These are phyloP conservation scores for Orbilia quercus DNA, from an alignment of 2,329 filamentous ascomycete genomes.

Conservation along the genomic window DNA sequence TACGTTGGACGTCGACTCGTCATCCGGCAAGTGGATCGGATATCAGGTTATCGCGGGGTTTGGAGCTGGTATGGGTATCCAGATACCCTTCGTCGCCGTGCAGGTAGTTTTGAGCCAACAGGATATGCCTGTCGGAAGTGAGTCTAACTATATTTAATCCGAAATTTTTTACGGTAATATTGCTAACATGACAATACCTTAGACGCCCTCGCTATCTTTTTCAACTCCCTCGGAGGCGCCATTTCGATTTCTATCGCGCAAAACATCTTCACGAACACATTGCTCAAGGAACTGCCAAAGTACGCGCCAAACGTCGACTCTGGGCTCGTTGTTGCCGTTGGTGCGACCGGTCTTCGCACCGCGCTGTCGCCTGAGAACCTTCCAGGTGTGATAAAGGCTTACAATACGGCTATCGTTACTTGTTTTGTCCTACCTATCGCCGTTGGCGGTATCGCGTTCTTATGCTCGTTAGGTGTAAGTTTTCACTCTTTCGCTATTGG, in stretches of 20 bases:
- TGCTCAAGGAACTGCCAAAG: constrained; percentile 68
- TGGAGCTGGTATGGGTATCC: constrained; percentile 61
- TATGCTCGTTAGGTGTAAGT: constrained; percentile 53
- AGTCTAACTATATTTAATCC: constrained; percentile 50
- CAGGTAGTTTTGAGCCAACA: constrained; percentile 60
- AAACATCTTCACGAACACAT: constrained; percentile 74
- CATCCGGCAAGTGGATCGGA: constrained; percentile 62
- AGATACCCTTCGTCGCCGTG: constrained; percentile 60
- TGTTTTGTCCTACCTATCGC: constrained; percentile 50
- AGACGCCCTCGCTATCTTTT: constrained; percentile 67
- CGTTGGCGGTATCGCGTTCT: constrained; percentile 39
- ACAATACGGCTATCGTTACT: constrained; percentile 43
- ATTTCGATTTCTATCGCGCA: constrained; percentile 74
- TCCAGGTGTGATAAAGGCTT: constrained; percentile 39
- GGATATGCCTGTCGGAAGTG: constrained; percentile 60
- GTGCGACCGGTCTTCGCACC: constrained; percentile 64
- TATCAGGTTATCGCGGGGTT: constrained; percentile 60
- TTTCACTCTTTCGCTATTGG: background rate
- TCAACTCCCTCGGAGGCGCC: constrained; percentile 74
- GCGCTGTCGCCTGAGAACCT: constrained; percentile 62
- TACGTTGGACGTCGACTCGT: constrained; percentile 62
- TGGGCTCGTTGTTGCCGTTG: constrained; percentile 62
- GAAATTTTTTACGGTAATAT: constrained; percentile 58
- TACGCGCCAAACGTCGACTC: constrained; percentile 64
- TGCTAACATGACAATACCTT: constrained; percentile 55